Conservation (phyloP, 306 rosid species). For the Cicer chorassanicum region DNA sequence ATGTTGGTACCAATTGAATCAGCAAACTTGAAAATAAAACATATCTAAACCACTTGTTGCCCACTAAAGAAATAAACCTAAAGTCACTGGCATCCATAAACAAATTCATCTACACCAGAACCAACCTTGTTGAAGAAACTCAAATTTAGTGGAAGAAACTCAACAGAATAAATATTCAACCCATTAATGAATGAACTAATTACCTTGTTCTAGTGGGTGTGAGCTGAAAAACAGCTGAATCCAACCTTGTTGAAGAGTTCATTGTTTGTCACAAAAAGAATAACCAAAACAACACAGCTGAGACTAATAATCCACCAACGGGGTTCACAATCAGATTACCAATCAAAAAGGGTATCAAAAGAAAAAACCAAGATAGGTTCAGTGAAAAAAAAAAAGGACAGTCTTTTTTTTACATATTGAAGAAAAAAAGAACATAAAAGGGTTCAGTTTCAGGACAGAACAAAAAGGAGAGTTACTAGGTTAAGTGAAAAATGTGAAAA, state of each 20-base stretch:
- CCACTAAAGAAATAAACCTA: slow-evolving; percentile 29
- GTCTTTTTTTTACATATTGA: slow-evolving; percentile 21
- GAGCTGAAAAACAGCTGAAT: slow-evolving; percentile 91
- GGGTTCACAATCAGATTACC: slow-evolving; percentile 42
- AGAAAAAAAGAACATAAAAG: slow-evolving; percentile 31
- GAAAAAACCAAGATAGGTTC: slow-evolving; percentile 39
- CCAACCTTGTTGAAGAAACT: neutral
- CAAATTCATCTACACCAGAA: slow-evolving; percentile 30
- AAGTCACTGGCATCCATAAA: slow-evolving; percentile 17
- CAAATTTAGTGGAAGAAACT: neutral
- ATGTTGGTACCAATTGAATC: slow-evolving; percentile 26
- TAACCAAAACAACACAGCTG: slow-evolving; percentile 23
- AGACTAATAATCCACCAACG: slow-evolving; percentile 42
- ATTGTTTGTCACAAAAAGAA: slow-evolving; percentile 49
- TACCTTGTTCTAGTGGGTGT: slow-evolving; percentile 97
- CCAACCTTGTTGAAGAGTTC: slow-evolving; percentile 78
- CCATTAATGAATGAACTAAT: slow-evolving; percentile 22
- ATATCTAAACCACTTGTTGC: slow-evolving; percentile 8
- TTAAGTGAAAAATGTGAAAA: slow-evolving; percentile 12
- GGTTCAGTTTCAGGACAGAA: slow-evolving; percentile 43
- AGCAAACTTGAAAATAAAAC: slow-evolving; percentile 6
- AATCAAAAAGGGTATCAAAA: slow-evolving; percentile 44
- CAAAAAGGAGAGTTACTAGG: slow-evolving; percentile 35
- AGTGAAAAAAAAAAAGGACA: slow-evolving; percentile 36
- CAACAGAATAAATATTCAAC: slow-evolving; percentile 9